phyloP scores from a whole-genome alignment of 345 rosid genomes.

The Salix suchowensis region DNA sequence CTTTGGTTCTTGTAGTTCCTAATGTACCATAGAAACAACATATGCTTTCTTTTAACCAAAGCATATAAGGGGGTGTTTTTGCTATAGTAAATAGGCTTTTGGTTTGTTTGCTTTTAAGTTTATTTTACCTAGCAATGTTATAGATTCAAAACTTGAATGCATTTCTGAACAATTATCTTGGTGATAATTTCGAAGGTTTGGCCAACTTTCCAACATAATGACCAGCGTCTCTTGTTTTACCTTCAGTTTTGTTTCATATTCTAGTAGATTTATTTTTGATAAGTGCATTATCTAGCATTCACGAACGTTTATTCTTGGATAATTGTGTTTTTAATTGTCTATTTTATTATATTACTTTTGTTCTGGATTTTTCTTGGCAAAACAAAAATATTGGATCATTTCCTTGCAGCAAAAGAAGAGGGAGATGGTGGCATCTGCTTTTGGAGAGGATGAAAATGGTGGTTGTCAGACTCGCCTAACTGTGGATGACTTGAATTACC shows the following conservation, averaged over 20 bases:
- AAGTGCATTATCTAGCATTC: background rate
- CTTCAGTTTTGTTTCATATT: background rate
- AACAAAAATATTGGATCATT: background rate
- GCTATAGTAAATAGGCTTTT: background rate
- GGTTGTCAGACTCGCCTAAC: slow-evolving; percentile 75
- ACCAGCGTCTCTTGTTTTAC: background rate
- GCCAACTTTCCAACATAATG: background rate
- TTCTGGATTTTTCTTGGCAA: background rate
- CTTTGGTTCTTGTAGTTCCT: background rate
- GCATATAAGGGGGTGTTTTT: background rate
- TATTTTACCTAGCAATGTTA: background rate
- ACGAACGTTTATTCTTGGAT: background rate
- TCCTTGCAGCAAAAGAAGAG: slow-evolving; percentile 79
- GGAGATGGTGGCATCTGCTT: slow-evolving; percentile 89
- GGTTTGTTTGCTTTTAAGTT: background rate
- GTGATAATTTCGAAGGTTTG: background rate
- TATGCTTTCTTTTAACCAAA: background rate
- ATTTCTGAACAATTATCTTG: background rate
- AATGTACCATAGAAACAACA: background rate
- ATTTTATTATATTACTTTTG: background rate
- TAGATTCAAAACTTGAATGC: background rate
- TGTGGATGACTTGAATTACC: slow-evolving; percentile 75
- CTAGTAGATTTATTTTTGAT: background rate
- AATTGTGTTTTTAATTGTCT: background rate
- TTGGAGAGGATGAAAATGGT: slow-evolving; percentile 85